Evolutionary conservation across 192 early-diverging fungal species (phyloP).

Genomic region (Lobosporangium transversale): DNA sequence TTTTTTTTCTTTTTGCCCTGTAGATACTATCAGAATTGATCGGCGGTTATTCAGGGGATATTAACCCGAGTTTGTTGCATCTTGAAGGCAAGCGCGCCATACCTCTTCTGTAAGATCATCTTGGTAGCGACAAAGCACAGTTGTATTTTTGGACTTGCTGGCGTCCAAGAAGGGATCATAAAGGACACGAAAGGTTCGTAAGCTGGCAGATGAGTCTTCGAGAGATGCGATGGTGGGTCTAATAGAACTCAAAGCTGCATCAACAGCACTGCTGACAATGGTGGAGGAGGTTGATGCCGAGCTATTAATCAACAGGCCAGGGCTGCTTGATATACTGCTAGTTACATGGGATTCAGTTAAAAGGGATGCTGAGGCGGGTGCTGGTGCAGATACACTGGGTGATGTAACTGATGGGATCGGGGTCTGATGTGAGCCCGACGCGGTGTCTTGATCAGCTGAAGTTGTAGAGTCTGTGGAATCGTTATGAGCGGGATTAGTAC

Average conservation of each 20-base stretch:
- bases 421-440: too few species aligned
- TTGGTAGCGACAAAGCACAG: slow-evolving; percentile 45
- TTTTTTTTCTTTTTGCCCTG: not conserved
- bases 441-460: too few species aligned
- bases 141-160: slow-evolving; percentile 41
- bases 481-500: not conserved
- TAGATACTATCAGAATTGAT: too few species aligned
- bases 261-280: not conserved
- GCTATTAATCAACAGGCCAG: slow-evolving; percentile 6
- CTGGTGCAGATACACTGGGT: not conserved
- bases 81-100: not conserved
- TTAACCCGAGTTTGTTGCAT: not conserved
- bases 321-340: not conserved
- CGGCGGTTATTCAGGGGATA: too few species aligned
- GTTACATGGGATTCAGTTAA: not conserved
- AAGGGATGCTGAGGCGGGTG: not conserved
- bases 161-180: slow-evolving; percentile 50
- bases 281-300: not conserved
- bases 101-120: slow-evolving; percentile 52
- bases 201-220: slow-evolving; percentile 2
- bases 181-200: slow-evolving; percentile 42
- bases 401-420: too few species aligned
- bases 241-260: slow-evolving; percentile 2
- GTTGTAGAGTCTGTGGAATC: not conserved
- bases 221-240: slow-evolving; percentile 17